Conservation (phyloP, 129 eudicot genomes). For the Escallonia rubra region DNA sequence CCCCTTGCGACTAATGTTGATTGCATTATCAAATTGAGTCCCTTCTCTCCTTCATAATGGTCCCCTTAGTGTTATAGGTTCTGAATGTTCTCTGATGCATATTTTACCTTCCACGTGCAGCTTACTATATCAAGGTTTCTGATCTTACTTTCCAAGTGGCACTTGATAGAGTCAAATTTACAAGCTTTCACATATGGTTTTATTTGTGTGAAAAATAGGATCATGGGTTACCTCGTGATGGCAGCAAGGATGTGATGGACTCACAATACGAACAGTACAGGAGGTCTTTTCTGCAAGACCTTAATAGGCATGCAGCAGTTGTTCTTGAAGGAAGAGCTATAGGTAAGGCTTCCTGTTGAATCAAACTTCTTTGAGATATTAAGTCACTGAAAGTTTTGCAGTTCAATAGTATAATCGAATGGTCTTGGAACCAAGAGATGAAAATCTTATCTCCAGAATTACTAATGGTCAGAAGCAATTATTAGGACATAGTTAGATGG, state of each 20-base stretch:
- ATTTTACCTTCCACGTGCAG: not conserved
- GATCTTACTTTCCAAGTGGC: not conserved
- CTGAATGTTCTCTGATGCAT: not conserved
- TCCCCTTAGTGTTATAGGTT: not conserved
- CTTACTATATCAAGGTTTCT: not conserved
- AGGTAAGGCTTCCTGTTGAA: slow-evolving; percentile 40
- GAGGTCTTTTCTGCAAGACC: slow-evolving; percentile 78
- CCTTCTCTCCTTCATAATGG: not conserved
- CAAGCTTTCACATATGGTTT: not conserved
- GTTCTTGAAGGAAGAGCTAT: slow-evolving; percentile 96
- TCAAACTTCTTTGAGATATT: not conserved
- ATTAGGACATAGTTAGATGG: too few relatives aligned
- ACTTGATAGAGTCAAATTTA: not conserved
- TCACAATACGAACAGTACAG: slow-evolving; percentile 71
- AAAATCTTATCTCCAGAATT: too few relatives aligned
- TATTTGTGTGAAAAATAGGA: slow-evolving; percentile 44
- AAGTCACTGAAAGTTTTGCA: not conserved
- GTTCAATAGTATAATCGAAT: not conserved
- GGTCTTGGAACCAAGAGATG: not conserved
- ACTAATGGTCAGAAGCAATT: too few relatives aligned
- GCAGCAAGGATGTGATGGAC: slow-evolving; percentile 58
- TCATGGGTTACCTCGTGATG: slow-evolving; percentile 63
- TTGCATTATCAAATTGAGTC: not conserved
- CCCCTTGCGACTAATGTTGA: slow-evolving; percentile 11
- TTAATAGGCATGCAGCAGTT: slow-evolving; percentile 94